Percentiles rank a stretch among this genome's conserved stretches.
These are phyloP conservation scores for Aspergillus hiratsukae DNA, from an alignment of 2,329 filamentous ascomycete species.

Conservation along the genomic window DNA sequence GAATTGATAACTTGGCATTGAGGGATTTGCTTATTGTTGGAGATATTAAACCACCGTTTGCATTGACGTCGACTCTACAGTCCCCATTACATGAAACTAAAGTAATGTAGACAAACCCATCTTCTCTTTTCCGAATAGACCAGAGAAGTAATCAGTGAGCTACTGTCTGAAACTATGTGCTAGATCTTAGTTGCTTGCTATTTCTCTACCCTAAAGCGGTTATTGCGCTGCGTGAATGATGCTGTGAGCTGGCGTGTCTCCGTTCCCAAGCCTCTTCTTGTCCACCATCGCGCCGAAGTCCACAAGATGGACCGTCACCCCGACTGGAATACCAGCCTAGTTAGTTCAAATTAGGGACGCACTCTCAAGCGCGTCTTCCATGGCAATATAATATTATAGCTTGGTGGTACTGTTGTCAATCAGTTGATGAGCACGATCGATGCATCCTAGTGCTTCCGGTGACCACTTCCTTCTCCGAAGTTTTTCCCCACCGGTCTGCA, in stretches of 20 bases:
- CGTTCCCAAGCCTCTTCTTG: no score
- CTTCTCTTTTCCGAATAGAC: neutral
- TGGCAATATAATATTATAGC: neutral
- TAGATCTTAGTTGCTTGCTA: neutral
- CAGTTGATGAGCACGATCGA: neutral
- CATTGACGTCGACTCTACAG: no score
- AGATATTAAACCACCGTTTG: neutral
- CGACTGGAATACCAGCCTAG: conserved; percentile 1
- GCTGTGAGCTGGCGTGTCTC: neutral
- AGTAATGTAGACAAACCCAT: neutral
- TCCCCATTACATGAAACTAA: no score
- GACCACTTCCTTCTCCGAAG: neutral
- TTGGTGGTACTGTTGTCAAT: neutral
- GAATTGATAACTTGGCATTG: neutral
- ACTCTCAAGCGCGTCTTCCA: no score
- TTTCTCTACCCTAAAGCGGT: neutral
- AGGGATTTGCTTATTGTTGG: neutral
- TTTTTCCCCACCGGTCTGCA: neutral
- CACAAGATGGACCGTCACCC: conserved; percentile 3
- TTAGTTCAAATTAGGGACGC: neutral
- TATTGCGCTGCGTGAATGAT: neutral
- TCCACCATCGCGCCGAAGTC: neutral
- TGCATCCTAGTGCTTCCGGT: neutral
- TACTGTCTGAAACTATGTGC: neutral
- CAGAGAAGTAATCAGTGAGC: no score